These are phyloP conservation scores for Verticillium tricorpus DNA, from an alignment of 2,329 filamentous ascomycete genomes.

Conservation along the genomic window DNA sequence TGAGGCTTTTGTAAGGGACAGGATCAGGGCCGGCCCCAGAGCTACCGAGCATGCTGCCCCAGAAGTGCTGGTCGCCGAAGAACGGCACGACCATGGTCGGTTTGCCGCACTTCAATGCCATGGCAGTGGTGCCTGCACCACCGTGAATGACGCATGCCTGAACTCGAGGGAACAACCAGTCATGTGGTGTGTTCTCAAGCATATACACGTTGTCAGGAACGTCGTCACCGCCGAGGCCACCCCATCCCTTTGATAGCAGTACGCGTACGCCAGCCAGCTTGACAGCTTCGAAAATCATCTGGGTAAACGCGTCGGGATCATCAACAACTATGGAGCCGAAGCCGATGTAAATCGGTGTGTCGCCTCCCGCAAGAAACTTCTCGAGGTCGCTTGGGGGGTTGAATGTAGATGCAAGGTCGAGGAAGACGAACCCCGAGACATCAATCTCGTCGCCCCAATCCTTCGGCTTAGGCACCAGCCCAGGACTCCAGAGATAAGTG, in stretches of 20 bases:
- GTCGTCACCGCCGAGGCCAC: slow-evolving; percentile 58
- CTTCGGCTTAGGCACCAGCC: slow-evolving; percentile 59
- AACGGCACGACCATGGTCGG: slow-evolving; percentile 76
- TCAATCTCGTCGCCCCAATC: slow-evolving; percentile 69
- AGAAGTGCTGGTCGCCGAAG: slow-evolving; percentile 77
- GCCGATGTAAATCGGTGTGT: slow-evolving; percentile 66
- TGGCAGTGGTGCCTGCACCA: slow-evolving; percentile 73
- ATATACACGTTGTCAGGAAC: slow-evolving; percentile 63
- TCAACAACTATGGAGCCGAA: slow-evolving; percentile 76
- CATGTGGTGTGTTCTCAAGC: slow-evolving; percentile 70
- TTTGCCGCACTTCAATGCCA: slow-evolving; percentile 64
- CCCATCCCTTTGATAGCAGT: slow-evolving; percentile 72
- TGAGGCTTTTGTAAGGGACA: slow-evolving; percentile 64
- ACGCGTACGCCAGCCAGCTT: slow-evolving; percentile 62
- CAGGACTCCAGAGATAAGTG: slow-evolving; percentile 69
- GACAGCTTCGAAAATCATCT: slow-evolving; percentile 68
- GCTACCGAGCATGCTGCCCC: slow-evolving; percentile 65
- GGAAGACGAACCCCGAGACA: slow-evolving; percentile 74
- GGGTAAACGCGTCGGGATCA: slow-evolving; percentile 62
- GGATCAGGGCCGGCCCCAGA: slow-evolving; percentile 61
- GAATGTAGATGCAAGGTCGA: slow-evolving; percentile 61
- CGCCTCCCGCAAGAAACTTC: slow-evolving; percentile 51
- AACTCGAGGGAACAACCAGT: slow-evolving; percentile 70
- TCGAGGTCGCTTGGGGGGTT: slow-evolving; percentile 51
- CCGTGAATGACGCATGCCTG: slow-evolving; percentile 68